Conservation (phyloP, 2,329 filamentous ascomycete genomes). For the Aspergillus pseudoterreus region DNA sequence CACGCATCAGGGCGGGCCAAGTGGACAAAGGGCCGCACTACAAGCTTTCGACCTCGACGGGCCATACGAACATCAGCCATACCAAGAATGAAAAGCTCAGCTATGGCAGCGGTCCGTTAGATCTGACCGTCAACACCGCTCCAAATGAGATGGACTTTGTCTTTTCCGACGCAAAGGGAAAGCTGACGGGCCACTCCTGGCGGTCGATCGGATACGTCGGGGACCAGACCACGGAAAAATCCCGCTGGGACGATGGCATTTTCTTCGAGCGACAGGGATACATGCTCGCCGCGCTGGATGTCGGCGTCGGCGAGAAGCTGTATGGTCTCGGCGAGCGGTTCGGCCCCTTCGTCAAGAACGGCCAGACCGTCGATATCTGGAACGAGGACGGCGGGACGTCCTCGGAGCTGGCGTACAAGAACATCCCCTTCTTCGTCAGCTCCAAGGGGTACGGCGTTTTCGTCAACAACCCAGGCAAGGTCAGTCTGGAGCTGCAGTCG, state of each 20-base stretch:
- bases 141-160: slow-evolving; percentile 33
- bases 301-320: slow-evolving; percentile 58
- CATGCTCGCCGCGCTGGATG: slow-evolving; percentile 38
- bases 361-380: slow-evolving; percentile 65
- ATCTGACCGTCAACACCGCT: slow-evolving; percentile 30
- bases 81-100: slow-evolving; percentile 22
- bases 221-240: slow-evolving; percentile 30
- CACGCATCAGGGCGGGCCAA: slow-evolving; percentile 28
- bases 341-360: slow-evolving; percentile 72
- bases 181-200: slow-evolving; percentile 36
- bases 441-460: slow-evolving; percentile 74
- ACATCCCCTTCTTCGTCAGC: slow-evolving; percentile 40
- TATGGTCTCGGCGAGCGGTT: slow-evolving; percentile 75
- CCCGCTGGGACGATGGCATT: slow-evolving; percentile 31
- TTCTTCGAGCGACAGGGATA: slow-evolving; percentile 37
- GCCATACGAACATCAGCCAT: slow-evolving; percentile 27
- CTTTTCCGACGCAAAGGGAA: slow-evolving; percentile 21
- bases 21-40: slow-evolving; percentile 36
- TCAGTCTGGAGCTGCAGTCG: slow-evolving; percentile 70
- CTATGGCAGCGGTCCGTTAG: slow-evolving; percentile 31
- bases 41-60: slow-evolving; percentile 23
- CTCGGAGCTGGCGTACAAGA: slow-evolving; percentile 40
- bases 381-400: slow-evolving; percentile 52
- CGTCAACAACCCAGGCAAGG: slow-evolving; percentile 65
- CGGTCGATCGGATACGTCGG: slow-evolving; percentile 40